Conservation (phyloP, 2,329 filamentous ascomycete genomes). For the Claviceps fusiformis region DNA sequence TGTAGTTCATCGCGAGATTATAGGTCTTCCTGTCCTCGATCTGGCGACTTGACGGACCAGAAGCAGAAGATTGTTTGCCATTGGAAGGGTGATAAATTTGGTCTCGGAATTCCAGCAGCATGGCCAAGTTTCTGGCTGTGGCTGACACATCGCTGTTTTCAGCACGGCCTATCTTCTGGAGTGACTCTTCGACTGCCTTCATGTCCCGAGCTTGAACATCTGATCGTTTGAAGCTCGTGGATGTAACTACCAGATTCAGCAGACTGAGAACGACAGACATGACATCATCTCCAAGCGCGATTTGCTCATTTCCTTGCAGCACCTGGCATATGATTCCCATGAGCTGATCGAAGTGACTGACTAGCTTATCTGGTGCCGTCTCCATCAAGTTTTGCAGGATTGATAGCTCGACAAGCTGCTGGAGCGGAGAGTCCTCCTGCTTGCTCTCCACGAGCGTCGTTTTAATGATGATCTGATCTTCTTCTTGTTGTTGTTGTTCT, state of each 20-base stretch:
- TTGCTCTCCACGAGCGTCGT: constrained; percentile 13
- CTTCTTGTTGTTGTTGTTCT: constrained; percentile 9
- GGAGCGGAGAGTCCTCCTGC: constrained; percentile 28
- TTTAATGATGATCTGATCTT: constrained; percentile 14
- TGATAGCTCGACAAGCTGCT: constrained; percentile 42
- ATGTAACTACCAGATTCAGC: constrained; percentile 45
- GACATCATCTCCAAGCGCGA: constrained; percentile 31
- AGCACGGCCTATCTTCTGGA: constrained; percentile 28
- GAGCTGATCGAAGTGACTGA: constrained; percentile 49
- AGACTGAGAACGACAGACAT: constrained; percentile 43
- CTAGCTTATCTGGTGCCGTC: constrained; percentile 47
- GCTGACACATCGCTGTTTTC: constrained; percentile 29
- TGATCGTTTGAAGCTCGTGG: constrained; percentile 39
- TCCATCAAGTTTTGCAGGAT: constrained; percentile 54
- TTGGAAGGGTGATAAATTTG: constrained; percentile 32
- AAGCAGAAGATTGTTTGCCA: constrained; percentile 18
- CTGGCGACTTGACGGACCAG: constrained; percentile 31
- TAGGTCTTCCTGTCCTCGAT: constrained; percentile 50
- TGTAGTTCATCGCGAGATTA: constrained; percentile 48
- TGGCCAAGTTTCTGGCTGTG: constrained; percentile 41
- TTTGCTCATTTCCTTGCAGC: constrained; percentile 31
- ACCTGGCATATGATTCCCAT: constrained; percentile 51
- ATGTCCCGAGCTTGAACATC: constrained; percentile 29
- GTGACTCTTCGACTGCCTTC: constrained; percentile 31
- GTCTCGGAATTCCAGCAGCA: constrained; percentile 43